phyloP scores from a whole-genome alignment of 441 rosid species.

The Aquilaria agallochum region DNA sequence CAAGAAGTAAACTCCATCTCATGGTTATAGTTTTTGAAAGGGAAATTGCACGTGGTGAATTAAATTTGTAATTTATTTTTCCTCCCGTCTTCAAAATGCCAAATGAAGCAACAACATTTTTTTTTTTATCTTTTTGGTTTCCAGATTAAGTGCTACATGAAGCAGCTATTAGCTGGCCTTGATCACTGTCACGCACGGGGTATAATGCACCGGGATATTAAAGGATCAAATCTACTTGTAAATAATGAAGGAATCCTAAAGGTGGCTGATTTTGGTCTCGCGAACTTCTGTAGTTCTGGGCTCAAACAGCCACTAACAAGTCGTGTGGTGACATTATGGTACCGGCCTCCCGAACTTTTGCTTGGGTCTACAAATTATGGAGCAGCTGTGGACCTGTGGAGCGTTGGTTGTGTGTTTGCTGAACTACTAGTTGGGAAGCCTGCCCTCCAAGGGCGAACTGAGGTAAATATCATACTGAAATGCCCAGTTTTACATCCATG shows the following conservation, averaged over 20 bases:
- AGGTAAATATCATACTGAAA: constrained; percentile 36
- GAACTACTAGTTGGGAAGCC: constrained; percentile 81
- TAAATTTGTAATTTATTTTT: too few relatives aligned
- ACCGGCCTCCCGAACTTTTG: constrained; percentile 91
- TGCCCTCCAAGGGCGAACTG: constrained; percentile 88
- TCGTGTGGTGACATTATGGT: constrained; percentile 94
- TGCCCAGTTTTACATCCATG: too few relatives aligned
- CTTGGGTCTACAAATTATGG: constrained; percentile 87
- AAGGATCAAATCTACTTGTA: constrained; percentile 89
- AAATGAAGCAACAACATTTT: too few relatives aligned
- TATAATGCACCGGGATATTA: constrained; percentile 89
- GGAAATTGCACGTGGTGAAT: too few relatives aligned
- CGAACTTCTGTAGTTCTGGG: constrained; percentile 55
- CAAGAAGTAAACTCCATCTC: too few relatives aligned
- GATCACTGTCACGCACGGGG: constrained; percentile 89
- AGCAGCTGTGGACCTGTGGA: constrained; percentile 87
- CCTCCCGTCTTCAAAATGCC: too few relatives aligned
- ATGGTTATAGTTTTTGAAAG: too few relatives aligned
- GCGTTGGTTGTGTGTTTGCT: constrained; percentile 97
- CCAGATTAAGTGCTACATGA: constrained; percentile 88
- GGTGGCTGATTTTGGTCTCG: constrained; percentile 90
- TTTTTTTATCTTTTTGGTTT: constrained; percentile 5
- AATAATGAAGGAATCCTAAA: constrained; percentile 80
- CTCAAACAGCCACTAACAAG: constrained; percentile 81
- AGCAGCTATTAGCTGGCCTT: constrained; percentile 77